Evolutionary conservation across 768 basidiomycete species (phyloP).

Genomic region (Hygrophorus pudorinus): DNA sequence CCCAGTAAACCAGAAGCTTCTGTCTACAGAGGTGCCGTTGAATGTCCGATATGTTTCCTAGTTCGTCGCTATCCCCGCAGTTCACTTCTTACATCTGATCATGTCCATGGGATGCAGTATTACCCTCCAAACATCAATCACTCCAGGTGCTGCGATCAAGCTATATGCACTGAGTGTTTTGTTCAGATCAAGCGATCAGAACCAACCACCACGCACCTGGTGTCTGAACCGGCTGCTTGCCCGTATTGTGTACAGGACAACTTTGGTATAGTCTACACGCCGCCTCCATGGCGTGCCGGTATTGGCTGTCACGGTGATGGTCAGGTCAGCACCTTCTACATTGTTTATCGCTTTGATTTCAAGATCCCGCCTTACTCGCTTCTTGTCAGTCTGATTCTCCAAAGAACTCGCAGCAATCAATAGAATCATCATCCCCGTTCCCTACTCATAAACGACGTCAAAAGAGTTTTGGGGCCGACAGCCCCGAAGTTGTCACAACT

Average conservation of each 20-base stretch:
- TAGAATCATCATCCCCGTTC: conserved; percentile 22
- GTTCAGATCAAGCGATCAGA: conserved; percentile 97
- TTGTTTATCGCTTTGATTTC: conserved; percentile 5
- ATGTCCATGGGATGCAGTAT: conserved; percentile 46
- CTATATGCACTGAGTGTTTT: conserved; percentile 98
- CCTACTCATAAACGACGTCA: conserved; percentile 63
- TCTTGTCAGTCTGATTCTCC: conserved; percentile 41
- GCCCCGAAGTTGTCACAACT: conserved; percentile 84
- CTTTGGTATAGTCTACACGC: conserved; percentile 85
- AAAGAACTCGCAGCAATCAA: conserved; percentile 34
- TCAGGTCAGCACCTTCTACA: conserved; percentile 29
- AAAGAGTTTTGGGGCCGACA: conserved; percentile 82
- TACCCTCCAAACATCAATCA: conserved; percentile 96
- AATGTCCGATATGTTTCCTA: conserved; percentile 98
- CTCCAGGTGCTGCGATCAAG: conserved; percentile 96
- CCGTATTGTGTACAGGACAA: conserved; percentile 98
- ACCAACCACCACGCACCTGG: conserved; percentile 88
- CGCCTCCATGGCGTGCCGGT: conserved; percentile 73
- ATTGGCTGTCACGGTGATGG: conserved; percentile 54
- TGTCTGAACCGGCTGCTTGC: conserved; percentile 94
- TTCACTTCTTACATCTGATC: conserved; percentile 18
- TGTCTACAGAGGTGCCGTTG: conserved; percentile 75
- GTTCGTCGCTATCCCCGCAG: conserved; percentile 38
- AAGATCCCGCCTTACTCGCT: conserved; percentile 5
- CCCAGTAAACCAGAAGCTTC: conserved; percentile 64